Conservation (phyloP, 495 filamentous ascomycete genomes). For the Hyaloscypha finlandica region DNA sequence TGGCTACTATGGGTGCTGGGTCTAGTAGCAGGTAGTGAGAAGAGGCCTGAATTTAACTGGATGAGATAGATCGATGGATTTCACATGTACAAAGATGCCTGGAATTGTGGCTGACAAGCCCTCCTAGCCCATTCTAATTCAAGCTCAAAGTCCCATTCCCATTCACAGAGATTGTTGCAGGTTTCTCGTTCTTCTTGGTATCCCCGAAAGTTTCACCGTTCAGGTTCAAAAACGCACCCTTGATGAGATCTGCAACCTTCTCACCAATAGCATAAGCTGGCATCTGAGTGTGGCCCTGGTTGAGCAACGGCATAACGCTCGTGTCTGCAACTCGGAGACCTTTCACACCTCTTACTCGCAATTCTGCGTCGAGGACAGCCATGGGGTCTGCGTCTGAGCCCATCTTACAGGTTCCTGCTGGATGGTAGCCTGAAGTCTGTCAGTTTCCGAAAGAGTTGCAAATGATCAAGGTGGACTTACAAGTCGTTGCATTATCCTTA, state of each 20-base stretch:
- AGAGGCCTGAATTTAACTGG: too few relatives aligned
- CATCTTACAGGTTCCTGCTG: constrained; percentile 43
- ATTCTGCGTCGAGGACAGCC: constrained; percentile 59
- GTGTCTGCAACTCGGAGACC: constrained; percentile 41
- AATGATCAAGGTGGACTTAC: constrained; percentile 35
- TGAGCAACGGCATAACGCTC: constrained; percentile 43
- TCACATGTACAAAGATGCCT: not conserved
- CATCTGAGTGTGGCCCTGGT: constrained; percentile 41
- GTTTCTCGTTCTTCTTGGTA: not conserved
- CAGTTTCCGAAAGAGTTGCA: not conserved
- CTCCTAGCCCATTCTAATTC: not conserved
- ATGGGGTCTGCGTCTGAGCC: constrained; percentile 54
- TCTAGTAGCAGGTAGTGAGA: too few relatives aligned
- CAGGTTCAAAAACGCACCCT: constrained; percentile 9
- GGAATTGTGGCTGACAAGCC: not conserved
- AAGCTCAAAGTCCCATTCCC: not conserved
- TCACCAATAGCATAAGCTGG: constrained; percentile 63
- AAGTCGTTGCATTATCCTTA: constrained; percentile 54
- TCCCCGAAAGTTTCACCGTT: not conserved
- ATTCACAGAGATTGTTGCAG: not conserved
- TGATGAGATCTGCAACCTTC: constrained; percentile 60
- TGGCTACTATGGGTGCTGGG: too few relatives aligned
- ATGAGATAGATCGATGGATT: not conserved
- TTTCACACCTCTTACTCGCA: constrained; percentile 54
- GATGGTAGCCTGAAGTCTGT: constrained; percentile 26